Evolutionary conservation across 495 filamentous ascomycete genomes (phyloP).

Genomic region (Talaromyces stipitatus): DNA sequence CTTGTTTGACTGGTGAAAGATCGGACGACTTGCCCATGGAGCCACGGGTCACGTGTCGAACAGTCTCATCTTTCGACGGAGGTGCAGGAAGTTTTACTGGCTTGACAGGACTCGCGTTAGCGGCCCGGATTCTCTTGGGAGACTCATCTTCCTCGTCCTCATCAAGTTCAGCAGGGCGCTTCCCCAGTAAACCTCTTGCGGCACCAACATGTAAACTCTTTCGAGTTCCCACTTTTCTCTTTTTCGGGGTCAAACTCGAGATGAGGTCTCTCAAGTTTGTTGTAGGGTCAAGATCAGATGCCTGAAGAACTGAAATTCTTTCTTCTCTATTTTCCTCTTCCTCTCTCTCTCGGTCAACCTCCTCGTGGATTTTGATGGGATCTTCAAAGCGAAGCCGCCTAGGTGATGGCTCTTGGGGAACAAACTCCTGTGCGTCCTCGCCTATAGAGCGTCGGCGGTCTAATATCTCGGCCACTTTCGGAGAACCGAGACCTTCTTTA

Average conservation of each 20-base stretch:
- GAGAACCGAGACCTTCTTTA: conserved; percentile 69
- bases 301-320: conserved; percentile 45
- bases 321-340: conserved; percentile 57
- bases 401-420: conserved; percentile 36
- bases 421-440: conserved; percentile 55
- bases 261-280: conserved; percentile 69
- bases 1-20: conserved; percentile 3
- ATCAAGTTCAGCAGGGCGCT: conserved; percentile 66
- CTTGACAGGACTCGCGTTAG: conserved; percentile 70
- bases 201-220: conserved; percentile 74
- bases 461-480: conserved; percentile 63
- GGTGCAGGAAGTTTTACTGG: conserved; percentile 60
- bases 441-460: conserved; percentile 66
- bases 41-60: conserved; percentile 39
- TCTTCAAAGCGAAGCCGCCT: conserved; percentile 58
- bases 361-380: conserved; percentile 56
- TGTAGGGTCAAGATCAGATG: conserved; percentile 52
- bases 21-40: not conserved
- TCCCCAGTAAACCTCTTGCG: conserved; percentile 66
- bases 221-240: conserved; percentile 55
- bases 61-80: conserved; percentile 54
- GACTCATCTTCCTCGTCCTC: conserved; percentile 55
- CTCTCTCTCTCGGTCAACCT: conserved; percentile 60
- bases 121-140: conserved; percentile 62
- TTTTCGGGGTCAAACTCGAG: conserved; percentile 68